These are phyloP conservation scores for Vaccinium macrocarpon DNA, from an alignment of 148 eudicot species.

Conservation along the genomic window DNA sequence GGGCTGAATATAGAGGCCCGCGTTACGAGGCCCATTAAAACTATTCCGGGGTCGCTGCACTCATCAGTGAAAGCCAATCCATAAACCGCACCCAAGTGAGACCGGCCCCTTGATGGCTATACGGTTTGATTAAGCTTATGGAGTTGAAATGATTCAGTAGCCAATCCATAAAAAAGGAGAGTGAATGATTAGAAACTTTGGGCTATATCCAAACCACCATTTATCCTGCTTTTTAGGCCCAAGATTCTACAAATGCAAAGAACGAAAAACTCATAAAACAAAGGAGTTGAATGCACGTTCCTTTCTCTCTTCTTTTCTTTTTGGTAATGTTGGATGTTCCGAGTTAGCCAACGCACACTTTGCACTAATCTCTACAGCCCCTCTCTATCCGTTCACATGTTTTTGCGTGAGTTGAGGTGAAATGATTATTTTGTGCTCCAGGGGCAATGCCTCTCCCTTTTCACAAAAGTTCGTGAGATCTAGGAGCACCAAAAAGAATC, in stretches of 20 bases:
- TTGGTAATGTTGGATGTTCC: too few relatives aligned
- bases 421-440: too few relatives aligned
- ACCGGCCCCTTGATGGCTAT: slow-evolving; percentile 52
- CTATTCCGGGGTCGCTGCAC: slow-evolving; percentile 49
- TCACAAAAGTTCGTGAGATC: too few relatives aligned
- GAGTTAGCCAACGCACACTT: too few relatives aligned
- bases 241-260: background rate
- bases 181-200: background rate
- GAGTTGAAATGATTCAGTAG: background rate
- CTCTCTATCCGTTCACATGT: too few relatives aligned
- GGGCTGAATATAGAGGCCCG: background rate
- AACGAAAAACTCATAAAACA: background rate
- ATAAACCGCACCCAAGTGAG: slow-evolving; percentile 89
- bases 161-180: background rate
- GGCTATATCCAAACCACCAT: background rate
- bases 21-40: background rate
- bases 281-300: too few relatives aligned
- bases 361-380: too few relatives aligned
- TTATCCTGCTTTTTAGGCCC: background rate
- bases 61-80: slow-evolving; percentile 77
- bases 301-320: too few relatives aligned
- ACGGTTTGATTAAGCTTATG: background rate
- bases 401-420: too few relatives aligned
- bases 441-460: too few relatives aligned
- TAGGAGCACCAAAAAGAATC: too few relatives aligned